A percentile compares a stretch with the other conserved stretches of the same genome.
phyloP scores from a whole-genome alignment of 2,329 filamentous ascomycete species.

The Botrytis tulipae region DNA sequence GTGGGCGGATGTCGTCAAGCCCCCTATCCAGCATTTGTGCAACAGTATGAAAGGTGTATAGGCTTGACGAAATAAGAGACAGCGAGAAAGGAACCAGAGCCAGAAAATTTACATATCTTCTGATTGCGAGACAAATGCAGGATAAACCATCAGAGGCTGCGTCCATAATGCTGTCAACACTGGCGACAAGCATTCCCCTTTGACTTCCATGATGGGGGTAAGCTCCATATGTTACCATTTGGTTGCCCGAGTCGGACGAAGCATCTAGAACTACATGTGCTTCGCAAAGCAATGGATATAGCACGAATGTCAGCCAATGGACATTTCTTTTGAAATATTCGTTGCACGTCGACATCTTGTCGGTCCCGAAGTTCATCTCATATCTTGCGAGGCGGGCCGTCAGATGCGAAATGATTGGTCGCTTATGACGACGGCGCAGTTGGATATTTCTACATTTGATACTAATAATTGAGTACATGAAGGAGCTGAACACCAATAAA shows the following conservation, averaged over 20 bases:
- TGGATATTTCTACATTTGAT: not conserved
- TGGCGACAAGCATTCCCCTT: not conserved
- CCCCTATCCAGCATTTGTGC: not conserved
- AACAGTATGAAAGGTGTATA: not conserved
- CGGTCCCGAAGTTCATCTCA: slow-evolving; percentile 8
- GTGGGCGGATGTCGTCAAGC: not conserved
- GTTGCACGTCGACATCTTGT: slow-evolving; percentile 16
- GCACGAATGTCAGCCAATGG: not conserved
- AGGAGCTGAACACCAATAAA: slow-evolving; percentile 3
- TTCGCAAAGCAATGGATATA: not conserved
- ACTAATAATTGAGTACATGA: not conserved
- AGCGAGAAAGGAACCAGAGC: too few relatives aligned
- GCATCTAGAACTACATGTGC: not conserved
- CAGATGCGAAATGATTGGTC: slow-evolving; percentile 7
- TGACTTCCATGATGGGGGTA: not conserved
- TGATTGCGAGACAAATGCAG: not conserved
- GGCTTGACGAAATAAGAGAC: not conserved
- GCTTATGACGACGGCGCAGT: not conserved
- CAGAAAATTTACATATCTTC: not conserved
- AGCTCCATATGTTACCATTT: not conserved
- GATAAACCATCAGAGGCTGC: not conserved
- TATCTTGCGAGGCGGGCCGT: not conserved
- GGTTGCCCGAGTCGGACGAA: not conserved
- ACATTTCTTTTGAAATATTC: not conserved
- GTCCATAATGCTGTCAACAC: not conserved